Conservation (phyloP, 116 monocot species). For the Papilionanthe hybrid region DNA sequence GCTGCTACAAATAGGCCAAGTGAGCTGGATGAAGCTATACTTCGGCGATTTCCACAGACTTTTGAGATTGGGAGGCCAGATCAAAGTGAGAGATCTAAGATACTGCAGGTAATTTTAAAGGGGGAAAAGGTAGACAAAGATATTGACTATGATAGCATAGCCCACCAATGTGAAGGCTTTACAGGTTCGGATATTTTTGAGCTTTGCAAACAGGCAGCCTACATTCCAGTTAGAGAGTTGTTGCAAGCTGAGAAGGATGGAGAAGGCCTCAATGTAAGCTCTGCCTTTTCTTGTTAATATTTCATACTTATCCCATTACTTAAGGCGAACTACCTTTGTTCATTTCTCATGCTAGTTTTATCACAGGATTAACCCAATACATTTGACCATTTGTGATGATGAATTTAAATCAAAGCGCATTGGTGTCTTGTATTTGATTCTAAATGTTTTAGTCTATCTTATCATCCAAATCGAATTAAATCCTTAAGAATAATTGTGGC, state of each 20-base stretch:
- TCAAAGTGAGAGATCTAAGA: constrained; percentile 70
- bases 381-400: too few species aligned
- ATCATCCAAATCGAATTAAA: too few species aligned
- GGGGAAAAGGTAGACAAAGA: constrained; percentile 69
- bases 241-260: constrained; percentile 74
- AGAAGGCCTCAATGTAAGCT: constrained; percentile 35
- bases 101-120: constrained; percentile 81
- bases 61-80: constrained; percentile 92
- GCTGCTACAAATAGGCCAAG: constrained; percentile 58
- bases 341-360: not conserved
- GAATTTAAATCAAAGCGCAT: too few species aligned
- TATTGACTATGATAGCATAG: constrained; percentile 71
- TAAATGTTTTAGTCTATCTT: too few species aligned
- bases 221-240: constrained; percentile 87
- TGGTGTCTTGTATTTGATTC: too few species aligned
- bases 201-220: constrained; percentile 93
- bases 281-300: not conserved
- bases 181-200: constrained; percentile 94
- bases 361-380: not conserved
- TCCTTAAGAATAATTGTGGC: too few species aligned
- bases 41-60: constrained; percentile 82
- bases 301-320: not conserved
- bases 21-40: constrained; percentile 93
- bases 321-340: not conserved
- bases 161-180: constrained; percentile 72